Conservation (phyloP, 2,329 filamentous ascomycete genomes). For the Coleophoma cylindrospora region DNA sequence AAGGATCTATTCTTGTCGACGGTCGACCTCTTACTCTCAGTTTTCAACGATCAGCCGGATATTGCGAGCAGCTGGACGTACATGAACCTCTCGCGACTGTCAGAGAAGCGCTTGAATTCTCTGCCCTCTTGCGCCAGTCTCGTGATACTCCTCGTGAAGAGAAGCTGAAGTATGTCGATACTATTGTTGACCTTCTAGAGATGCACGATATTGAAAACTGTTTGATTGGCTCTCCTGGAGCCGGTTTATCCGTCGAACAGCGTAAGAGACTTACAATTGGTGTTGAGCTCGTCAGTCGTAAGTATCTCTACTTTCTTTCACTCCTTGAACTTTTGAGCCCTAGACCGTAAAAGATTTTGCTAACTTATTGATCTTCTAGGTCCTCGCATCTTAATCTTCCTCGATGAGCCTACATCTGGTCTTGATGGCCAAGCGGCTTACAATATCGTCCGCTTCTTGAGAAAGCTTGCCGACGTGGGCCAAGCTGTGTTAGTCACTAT, state of each 20-base stretch:
- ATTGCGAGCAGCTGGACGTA: slow-evolving; percentile 88
- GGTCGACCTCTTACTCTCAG: slow-evolving; percentile 66
- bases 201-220: slow-evolving; percentile 65
- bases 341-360: no score
- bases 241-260: slow-evolving; percentile 57
- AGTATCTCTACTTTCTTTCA: background rate
- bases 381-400: slow-evolving; percentile 53
- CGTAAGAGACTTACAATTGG: slow-evolving; percentile 58
- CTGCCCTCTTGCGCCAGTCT: slow-evolving; percentile 82
- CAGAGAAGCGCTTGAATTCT: slow-evolving; percentile 83
- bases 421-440: slow-evolving; percentile 61
- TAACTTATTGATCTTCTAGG: no score
- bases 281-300: slow-evolving; percentile 50
- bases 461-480: slow-evolving; percentile 51
- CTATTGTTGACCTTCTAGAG: slow-evolving; percentile 60
- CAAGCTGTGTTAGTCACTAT: slow-evolving; percentile 51
- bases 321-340: no score
- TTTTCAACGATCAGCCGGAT: slow-evolving; percentile 73
- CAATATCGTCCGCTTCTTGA: slow-evolving; percentile 57
- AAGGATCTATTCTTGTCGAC: slow-evolving; percentile 71
- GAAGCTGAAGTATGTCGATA: slow-evolving; percentile 81
- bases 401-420: slow-evolving; percentile 57
- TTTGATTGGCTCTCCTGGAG: slow-evolving; percentile 57
- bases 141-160: slow-evolving; percentile 64
- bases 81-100: slow-evolving; percentile 77